Percentiles rank a stretch among this genome's conserved stretches.
These are phyloP conservation scores for Pulchroboletus neoregius DNA, from an alignment of 1,284 basidiomycete genomes.

Conservation along the genomic window DNA sequence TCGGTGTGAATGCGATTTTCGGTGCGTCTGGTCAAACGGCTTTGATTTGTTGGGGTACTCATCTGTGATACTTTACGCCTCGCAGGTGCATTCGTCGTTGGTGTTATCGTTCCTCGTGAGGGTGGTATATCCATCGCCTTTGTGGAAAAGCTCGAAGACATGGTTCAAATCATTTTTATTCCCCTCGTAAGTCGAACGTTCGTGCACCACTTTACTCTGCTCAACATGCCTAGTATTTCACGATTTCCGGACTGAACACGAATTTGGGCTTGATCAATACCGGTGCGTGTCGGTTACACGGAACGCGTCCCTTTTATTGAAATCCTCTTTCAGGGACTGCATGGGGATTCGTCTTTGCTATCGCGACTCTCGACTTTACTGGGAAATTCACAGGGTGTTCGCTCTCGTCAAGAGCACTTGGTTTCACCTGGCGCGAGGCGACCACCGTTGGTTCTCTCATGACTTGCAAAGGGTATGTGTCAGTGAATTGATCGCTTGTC, in stretches of 20 bases:
- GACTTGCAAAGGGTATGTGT: conserved; percentile 86
- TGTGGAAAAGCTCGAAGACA: conserved; percentile 81
- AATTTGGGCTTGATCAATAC: conserved; percentile 81
- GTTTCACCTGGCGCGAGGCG: conserved; percentile 79
- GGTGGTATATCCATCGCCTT: conserved; percentile 79
- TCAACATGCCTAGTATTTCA: conserved; percentile 64
- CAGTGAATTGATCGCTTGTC: not conserved
- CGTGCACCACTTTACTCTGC: not conserved
- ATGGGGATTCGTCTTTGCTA: conserved; percentile 87
- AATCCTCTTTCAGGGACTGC: conserved; percentile 59
- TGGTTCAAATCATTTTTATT: conserved; percentile 77
- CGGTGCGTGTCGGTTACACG: conserved; percentile 38
- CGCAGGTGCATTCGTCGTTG: conserved; percentile 79
- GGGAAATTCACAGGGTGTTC: conserved; percentile 82
- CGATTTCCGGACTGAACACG: conserved; percentile 84
- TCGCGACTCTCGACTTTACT: conserved; percentile 77
- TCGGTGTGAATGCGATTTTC: conserved; percentile 91
- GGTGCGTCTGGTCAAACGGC: conserved; percentile 39
- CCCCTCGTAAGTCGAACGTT: conserved; percentile 59
- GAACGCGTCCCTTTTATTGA: conserved; percentile 35
- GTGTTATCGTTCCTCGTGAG: conserved; percentile 89
- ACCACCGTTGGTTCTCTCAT: conserved; percentile 88
- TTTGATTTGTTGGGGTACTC: conserved; percentile 2
- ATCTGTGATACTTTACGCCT: conserved; percentile 37
- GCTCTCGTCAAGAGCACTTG: conserved; percentile 62